Conservation (phyloP, 495 filamentous ascomycete genomes). For the Annulohypoxylon stygium region DNA sequence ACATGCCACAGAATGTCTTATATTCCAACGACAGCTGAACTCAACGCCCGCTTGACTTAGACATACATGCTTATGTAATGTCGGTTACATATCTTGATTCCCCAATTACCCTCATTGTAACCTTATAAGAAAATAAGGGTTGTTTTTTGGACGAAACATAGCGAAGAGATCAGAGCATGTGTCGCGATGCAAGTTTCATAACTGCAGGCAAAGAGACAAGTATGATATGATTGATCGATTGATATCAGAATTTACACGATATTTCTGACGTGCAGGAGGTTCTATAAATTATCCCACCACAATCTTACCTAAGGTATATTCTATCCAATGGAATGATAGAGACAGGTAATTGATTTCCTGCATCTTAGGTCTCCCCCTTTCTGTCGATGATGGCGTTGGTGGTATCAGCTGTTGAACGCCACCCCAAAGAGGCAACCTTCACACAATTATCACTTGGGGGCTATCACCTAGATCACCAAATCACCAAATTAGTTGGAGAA, state of each 20-base stretch:
- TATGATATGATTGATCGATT: slow-evolving; percentile 28
- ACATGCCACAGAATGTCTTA: not conserved
- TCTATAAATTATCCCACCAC: slow-evolving; percentile 22
- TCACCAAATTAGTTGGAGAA: slow-evolving; percentile 3
- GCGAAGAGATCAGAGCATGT: slow-evolving; percentile 16
- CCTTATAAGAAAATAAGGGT: not conserved
- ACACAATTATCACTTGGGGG: slow-evolving; percentile 11
- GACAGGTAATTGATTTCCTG: slow-evolving; percentile 2
- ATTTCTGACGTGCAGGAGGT: slow-evolving; percentile 13
- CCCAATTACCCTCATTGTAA: not conserved
- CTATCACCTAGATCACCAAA: not conserved
- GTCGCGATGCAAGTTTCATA: slow-evolving; percentile 38
- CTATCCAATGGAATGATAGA: slow-evolving; percentile 26
- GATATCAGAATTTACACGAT: slow-evolving; percentile 9
- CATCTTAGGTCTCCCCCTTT: slow-evolving; percentile 7
- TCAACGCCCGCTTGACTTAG: not conserved
- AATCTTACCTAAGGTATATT: slow-evolving; percentile 34
- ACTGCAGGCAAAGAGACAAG: slow-evolving; percentile 27
- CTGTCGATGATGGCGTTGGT: slow-evolving; percentile 15
- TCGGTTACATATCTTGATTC: slow-evolving; percentile 10
- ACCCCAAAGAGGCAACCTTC: not conserved
- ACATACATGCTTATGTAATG: slow-evolving; percentile 8
- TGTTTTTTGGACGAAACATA: slow-evolving; percentile 26
- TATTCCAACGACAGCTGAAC: not conserved
- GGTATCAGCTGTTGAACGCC: slow-evolving; percentile 12